Base-by-base conservation (phyloP, 176 grass and related monocot genomes). In the Cymbopogon citratus region DNA sequence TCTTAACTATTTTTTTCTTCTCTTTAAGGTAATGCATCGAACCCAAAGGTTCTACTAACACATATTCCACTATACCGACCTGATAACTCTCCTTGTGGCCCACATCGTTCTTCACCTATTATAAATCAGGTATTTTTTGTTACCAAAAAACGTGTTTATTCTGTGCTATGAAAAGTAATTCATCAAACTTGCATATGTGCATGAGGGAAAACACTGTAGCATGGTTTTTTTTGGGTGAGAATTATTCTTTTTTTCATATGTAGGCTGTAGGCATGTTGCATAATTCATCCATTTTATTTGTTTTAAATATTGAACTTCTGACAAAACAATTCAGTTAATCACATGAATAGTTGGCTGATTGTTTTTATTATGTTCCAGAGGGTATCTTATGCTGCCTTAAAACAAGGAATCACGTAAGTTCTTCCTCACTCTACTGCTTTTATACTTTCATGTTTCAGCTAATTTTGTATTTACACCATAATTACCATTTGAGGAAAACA, bases 1-100 rank as follows among this genome's bases (percentile, higher is more conserved):
- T 83, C 57, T 81, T 84, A 18, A 83, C 33, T 33, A n/a, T 45
- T 16, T 72, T 70, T 79, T 56, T 36, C 63, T 28, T 85, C 71
- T 84, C 28, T 80, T 81, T 89, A 84, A 98, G 95, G 74, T 66
- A 88, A 74, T 59, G 11, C 66, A 81, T 85, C 76, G 51, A 91
- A 90, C 76, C 92, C 96, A 62, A 95, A 84, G 77, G 85, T 98
- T 88, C 85, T 98, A 23, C 81, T 98, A 80, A 95, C 90, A 73
- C 92, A 98, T 78, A 95, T 98, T 74, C 95, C 95, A 67, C 92
- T 98, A 38, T 93, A 98, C 85, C 95, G 90, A 63, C 82, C 90
- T 46, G 80, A 93, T 60, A 83, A 86, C 63, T 93, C 95, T 75
- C 77, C 79, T 57, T 98, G 96, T 85, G 96, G 96, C 23, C 81